These are phyloP conservation scores for Eucalyptus viminalis DNA, from an alignment of 345 rosid species.

Conservation along the genomic window DNA sequence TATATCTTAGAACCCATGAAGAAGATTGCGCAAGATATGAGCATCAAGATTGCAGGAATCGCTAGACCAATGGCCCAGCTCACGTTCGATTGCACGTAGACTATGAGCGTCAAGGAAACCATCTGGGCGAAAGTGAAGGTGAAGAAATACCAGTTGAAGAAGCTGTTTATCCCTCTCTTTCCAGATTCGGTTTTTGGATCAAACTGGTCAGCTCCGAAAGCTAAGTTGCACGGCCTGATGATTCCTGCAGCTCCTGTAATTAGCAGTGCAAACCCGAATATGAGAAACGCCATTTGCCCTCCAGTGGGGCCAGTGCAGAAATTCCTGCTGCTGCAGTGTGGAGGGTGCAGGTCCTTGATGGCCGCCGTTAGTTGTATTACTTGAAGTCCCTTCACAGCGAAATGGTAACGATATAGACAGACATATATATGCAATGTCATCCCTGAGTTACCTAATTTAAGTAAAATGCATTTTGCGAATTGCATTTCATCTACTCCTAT, in stretches of 20 bases:
- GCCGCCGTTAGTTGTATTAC: constrained; percentile 54
- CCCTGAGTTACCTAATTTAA: background rate
- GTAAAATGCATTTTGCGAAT: background rate
- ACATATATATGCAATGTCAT: background rate
- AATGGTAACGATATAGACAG: background rate
- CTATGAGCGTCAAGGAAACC: constrained; percentile 55
- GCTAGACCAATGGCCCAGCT: constrained; percentile 73
- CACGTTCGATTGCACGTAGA: constrained; percentile 61
- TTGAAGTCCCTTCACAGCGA: constrained; percentile 34
- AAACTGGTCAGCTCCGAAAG: constrained; percentile 76
- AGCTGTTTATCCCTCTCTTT: constrained; percentile 59
- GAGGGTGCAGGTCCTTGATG: constrained; percentile 36
- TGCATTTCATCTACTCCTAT: background rate
- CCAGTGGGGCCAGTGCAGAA: constrained; percentile 38
- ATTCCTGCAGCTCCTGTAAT: constrained; percentile 59
- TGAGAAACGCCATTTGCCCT: constrained; percentile 48
- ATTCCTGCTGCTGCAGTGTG: constrained; percentile 14
- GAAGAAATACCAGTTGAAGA: constrained; percentile 85
- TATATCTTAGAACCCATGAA: constrained; percentile 50
- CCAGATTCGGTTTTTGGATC: constrained; percentile 63
- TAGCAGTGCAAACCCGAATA: constrained; percentile 34
- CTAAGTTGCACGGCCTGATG: constrained; percentile 63
- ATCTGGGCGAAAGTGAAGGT: constrained; percentile 71
- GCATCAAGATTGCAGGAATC: constrained; percentile 59
- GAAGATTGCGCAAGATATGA: constrained; percentile 40